phyloP scores from a whole-genome alignment of 1,284 basidiomycete genomes.

The Gymnopus androsaceus region DNA sequence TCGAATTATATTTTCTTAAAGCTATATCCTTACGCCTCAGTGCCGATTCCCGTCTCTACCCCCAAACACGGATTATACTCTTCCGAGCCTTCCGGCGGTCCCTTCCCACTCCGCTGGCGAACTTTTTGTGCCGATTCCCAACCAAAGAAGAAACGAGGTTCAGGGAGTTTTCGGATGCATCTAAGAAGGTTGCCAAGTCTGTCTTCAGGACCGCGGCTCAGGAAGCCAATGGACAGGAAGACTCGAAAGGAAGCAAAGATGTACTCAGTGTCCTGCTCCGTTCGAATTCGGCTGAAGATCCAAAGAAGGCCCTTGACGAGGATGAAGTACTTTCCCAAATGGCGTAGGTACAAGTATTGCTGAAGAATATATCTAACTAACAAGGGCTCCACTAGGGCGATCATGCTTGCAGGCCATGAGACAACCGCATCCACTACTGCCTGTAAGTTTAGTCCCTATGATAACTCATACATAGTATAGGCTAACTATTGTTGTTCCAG shows the following conservation, averaged over 20 bases:
- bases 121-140: background rate
- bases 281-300: conserved; percentile 23
- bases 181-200: background rate
- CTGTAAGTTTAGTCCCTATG: no score
- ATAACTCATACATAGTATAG: no score
- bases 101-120: background rate
- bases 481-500: no score
- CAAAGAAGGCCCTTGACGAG: conserved; percentile 20
- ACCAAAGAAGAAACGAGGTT: conserved; percentile 19
- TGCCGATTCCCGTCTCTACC: conserved; percentile 3
- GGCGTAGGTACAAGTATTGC: conserved; percentile 17
- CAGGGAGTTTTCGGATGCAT: background rate
- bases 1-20: background rate
- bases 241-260: conserved; percentile 2
- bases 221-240: conserved; percentile 1
- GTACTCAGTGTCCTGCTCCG: conserved; percentile 18
- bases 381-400: conserved; percentile 3
- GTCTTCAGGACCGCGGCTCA: background rate
- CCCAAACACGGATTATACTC: background rate
- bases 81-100: background rate
- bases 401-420: conserved; percentile 26
- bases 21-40: background rate
- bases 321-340: conserved; percentile 32
- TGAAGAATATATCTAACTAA: background rate
- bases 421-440: conserved; percentile 13